Evolutionary conservation across 352 stramenopile genomes (phyloP), one percentile per base, ranked within the genome.

Genomic region (Pythium pectinolyticum): DNA sequence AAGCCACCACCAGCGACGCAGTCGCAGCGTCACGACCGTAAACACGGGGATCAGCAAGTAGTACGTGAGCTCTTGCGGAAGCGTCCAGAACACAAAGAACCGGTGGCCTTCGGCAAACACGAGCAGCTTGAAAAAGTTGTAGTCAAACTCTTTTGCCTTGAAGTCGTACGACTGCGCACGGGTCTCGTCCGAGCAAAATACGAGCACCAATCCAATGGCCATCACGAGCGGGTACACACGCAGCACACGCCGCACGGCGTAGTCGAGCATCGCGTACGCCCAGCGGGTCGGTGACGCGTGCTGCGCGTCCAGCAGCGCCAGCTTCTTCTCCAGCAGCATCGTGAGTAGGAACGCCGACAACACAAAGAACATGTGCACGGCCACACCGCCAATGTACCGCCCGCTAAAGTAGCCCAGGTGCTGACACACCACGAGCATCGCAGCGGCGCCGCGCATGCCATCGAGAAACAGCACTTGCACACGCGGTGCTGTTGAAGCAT

Each of bases 311-410:
- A 83, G 61, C 17, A 50, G 40, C 25, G 70, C 64, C 31, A 57
- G 69, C 58, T 81, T 86, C 53, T 71, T 74, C 59, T 81, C 79
- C 45, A 82, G 77, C n/a, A 82, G 71, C 71, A 77, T 78, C 47
- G 73, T 84, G 5, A 84, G 66, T 22, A 84, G 55, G 41, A 80
- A 85, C 22, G 72, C 74, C 28, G 77, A 86, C 37, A 86, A 52
- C 24, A 86, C 77, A 48, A 86, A 86, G 59, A 86, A 86, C 40
- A 61, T 69, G 62, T 86, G 74, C 25, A 86, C 74, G 3, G 66
- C 74, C 2, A 73, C 55, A 27, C 57, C 62, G 15, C 77, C 77
- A 24, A 81, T 40, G 53, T 78, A 73, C 7, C 74, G n/a, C 40
- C 76, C 39, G 15, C 11, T 69, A 53, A 77, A 68, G 45, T 75